phyloP scores from a whole-genome alignment of 1,284 basidiomycete genomes.

The Farysia itapuensis region DNA sequence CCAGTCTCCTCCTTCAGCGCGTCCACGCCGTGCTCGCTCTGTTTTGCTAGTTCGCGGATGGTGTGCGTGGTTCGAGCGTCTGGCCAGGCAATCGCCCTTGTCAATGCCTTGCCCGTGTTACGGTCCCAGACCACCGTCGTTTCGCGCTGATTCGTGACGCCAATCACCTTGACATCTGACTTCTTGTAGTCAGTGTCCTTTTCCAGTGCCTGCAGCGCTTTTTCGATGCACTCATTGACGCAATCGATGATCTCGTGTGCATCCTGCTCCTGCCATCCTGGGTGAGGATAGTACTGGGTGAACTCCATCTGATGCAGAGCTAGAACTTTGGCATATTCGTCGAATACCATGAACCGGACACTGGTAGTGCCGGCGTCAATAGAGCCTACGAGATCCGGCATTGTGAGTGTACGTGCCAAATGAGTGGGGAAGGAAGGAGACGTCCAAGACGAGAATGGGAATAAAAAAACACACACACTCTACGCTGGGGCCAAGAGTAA shows the following conservation, averaged over 20 bases:
- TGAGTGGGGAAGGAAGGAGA: too few relatives aligned
- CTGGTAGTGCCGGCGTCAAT: slow-evolving; percentile 66
- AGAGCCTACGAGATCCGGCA: slow-evolving; percentile 41
- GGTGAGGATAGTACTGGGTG: slow-evolving; percentile 56
- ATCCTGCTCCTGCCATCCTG: slow-evolving; percentile 92
- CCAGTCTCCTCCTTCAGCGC: slow-evolving; percentile 62
- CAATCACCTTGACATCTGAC: slow-evolving; percentile 85
- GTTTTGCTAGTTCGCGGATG: slow-evolving; percentile 76
- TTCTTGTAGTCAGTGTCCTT: slow-evolving; percentile 70
- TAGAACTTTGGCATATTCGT: slow-evolving; percentile 82
- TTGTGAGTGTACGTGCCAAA: too few relatives aligned
- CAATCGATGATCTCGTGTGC: slow-evolving; percentile 78
- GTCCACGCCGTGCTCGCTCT: slow-evolving; percentile 76
- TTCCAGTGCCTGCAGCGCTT: slow-evolving; percentile 74
- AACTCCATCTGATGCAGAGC: slow-evolving; percentile 74
- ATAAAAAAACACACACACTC: too few relatives aligned
- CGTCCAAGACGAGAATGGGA: too few relatives aligned
- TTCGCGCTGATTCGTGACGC: slow-evolving; percentile 97
- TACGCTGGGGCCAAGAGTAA: too few relatives aligned
- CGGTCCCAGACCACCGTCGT: slow-evolving; percentile 93
- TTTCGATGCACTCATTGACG: slow-evolving; percentile 76
- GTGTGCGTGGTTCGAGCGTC: slow-evolving; percentile 84
- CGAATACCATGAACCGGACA: slow-evolving; percentile 90
- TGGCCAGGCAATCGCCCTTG: slow-evolving; percentile 89
- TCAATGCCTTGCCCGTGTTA: slow-evolving; percentile 81